These are phyloP conservation scores for Malus domestica DNA, from an alignment of 306 rosid genomes.

Conservation along the genomic window DNA sequence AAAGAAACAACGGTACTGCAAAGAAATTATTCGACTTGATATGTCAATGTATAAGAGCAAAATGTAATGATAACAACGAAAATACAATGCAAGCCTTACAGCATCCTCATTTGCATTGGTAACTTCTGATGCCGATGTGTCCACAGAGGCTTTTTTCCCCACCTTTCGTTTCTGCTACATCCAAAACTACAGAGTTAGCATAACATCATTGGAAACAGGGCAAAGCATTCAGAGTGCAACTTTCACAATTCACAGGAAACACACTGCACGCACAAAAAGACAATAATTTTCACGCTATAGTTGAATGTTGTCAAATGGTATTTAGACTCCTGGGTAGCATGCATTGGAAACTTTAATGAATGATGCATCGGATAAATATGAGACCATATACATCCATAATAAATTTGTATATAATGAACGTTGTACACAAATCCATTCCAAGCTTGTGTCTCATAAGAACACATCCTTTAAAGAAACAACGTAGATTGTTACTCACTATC, in stretches of 20 bases:
- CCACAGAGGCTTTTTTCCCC: conserved; percentile 21
- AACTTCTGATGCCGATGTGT: conserved; percentile 41
- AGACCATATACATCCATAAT: background rate
- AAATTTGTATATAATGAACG: background rate
- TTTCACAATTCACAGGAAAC: background rate
- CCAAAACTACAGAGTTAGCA: conserved; percentile 9
- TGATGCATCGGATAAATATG: background rate
- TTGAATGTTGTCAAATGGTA: background rate
- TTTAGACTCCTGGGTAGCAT: background rate
- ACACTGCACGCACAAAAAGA: background rate
- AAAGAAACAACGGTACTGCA: background rate
- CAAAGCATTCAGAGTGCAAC: background rate
- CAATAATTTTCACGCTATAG: background rate
- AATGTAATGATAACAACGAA: background rate
- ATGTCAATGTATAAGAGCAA: background rate
- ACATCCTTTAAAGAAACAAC: background rate
- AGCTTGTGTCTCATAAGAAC: background rate
- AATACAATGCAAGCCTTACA: conserved; percentile 18
- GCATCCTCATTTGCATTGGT: conserved; percentile 19
- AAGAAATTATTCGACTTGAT: background rate
- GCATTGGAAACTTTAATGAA: background rate
- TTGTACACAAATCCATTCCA: background rate
- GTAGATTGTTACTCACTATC: background rate
- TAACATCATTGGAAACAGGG: conserved; percentile 1
- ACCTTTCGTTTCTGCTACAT: conserved; percentile 29